Evolutionary conservation across 2,329 filamentous ascomycete genomes (phyloP), one percentile per base, ranked within the genome.

Genomic region (Domatiomyces globalis): DNA sequence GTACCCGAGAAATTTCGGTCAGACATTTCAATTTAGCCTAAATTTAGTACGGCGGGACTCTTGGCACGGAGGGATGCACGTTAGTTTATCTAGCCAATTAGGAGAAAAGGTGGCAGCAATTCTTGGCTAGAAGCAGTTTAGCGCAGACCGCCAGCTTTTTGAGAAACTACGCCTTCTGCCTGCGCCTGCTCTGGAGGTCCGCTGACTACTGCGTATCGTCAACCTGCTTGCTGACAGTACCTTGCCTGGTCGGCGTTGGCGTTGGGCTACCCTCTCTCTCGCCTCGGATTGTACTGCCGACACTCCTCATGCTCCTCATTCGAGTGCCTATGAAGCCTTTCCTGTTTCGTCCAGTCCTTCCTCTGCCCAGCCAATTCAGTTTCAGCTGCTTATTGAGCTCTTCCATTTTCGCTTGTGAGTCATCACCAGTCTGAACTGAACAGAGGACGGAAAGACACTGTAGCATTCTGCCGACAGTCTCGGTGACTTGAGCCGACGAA

Each of bases 361-460:
- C 90, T 46, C 92, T 75, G 0, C 90, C 90, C 1, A 98, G 76
- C 92, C 92, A 98, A 67, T 98, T 98, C 62, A 95, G 80, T 69
- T 96, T 98, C 55, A 98, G 72, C 60, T 92, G 81, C 63, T 87
- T 84, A 52, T 84, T 87, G 56, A 98, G 71, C 62, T 89, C 79
- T 55, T 90, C 84, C 62, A 96, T 84, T 67, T 84, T 87, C 51
- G 76, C 77, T 63, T 90, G 86, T 1, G 79, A 76, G 39, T 84
- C 80, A 57, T 94, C 87, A 8, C 78, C 78, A 0, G 75, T 80
- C 62, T 80, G 83, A 10, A 94, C 78, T 55, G 82, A 83, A 2
- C 87, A 85, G 19, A 98, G 73, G 6, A 98, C 88, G 65, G 84
- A 90, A 67, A 96, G 84, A 67, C 92, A 98, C 71, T 98, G 92